These are phyloP conservation scores for Cryptococcus floricola DNA, from an alignment of 1,284 basidiomycete genomes.

Conservation along the genomic window DNA sequence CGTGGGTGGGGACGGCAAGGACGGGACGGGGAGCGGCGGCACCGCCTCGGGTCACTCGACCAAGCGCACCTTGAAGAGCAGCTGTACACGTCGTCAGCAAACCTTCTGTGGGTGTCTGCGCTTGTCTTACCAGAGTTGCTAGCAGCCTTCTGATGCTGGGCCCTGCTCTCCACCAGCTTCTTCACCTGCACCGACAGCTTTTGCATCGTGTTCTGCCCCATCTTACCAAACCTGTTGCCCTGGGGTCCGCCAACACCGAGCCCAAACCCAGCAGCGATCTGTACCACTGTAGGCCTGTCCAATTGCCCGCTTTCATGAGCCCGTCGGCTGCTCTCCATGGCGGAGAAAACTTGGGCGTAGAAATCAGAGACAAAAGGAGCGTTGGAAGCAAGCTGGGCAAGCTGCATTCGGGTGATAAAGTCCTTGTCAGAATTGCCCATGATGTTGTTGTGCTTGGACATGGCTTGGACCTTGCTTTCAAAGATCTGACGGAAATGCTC, in stretches of 20 bases:
- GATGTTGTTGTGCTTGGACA: slow-evolving; percentile 94
- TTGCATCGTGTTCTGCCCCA: slow-evolving; percentile 71
- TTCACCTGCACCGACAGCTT: slow-evolving; percentile 97
- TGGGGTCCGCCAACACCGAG: slow-evolving; percentile 67
- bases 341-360: slow-evolving; percentile 93
- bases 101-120: not conserved
- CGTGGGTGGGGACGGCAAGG: slow-evolving; percentile 67
- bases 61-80: slow-evolving; percentile 86
- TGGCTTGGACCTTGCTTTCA: slow-evolving; percentile 43
- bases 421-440: slow-evolving; percentile 94
- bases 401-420: slow-evolving; percentile 98
- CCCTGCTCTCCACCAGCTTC: slow-evolving; percentile 87
- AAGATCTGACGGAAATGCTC: slow-evolving; percentile 36
- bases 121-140: slow-evolving; percentile 63
- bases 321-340: slow-evolving; percentile 70
- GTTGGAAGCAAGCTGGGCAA: slow-evolving; percentile 91
- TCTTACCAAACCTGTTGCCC: slow-evolving; percentile 64
- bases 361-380: slow-evolving; percentile 98
- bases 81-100: slow-evolving; percentile 21
- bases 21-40: slow-evolving; percentile 88
- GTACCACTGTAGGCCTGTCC: slow-evolving; percentile 68
- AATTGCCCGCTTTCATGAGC: slow-evolving; percentile 53
- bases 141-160: slow-evolving; percentile 77
- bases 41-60: slow-evolving; percentile 73
- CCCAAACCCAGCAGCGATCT: slow-evolving; percentile 69